A percentile compares a stretch with the other conserved stretches of the same genome.
These are phyloP conservation scores for Anthostomella pinea DNA, from an alignment of 2,329 filamentous ascomycete species.

Conservation along the genomic window DNA sequence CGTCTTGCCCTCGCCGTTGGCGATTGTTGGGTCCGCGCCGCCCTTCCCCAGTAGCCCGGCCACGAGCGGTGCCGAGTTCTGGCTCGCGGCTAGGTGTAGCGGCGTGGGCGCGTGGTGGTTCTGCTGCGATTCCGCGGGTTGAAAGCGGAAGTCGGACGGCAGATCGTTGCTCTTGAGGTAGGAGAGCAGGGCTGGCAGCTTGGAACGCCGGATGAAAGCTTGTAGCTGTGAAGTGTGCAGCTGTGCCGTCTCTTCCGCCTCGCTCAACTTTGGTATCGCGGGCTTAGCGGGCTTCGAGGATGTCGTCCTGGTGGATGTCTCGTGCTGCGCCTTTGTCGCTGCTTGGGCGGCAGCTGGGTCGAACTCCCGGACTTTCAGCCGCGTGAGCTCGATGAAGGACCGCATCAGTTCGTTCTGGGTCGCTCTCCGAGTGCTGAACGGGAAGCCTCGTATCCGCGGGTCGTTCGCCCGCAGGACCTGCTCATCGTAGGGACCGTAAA, in stretches of 20 bases:
- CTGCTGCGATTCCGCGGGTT: slow-evolving; percentile 61
- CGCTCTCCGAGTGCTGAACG: slow-evolving; percentile 86
- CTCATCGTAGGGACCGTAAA: slow-evolving; percentile 89
- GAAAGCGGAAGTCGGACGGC: slow-evolving; percentile 69
- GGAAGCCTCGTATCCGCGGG: slow-evolving; percentile 77
- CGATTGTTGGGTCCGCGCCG: slow-evolving; percentile 67
- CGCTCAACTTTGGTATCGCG: slow-evolving; percentile 63
- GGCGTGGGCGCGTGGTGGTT: slow-evolving; percentile 80
- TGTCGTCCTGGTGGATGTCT: slow-evolving; percentile 33
- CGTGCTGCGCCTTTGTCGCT: slow-evolving; percentile 41
- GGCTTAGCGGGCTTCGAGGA: slow-evolving; percentile 48
- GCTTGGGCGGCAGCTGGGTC: slow-evolving; percentile 56
- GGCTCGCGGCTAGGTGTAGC: slow-evolving; percentile 80
- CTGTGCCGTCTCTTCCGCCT: slow-evolving; percentile 78
- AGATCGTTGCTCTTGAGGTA: slow-evolving; percentile 79
- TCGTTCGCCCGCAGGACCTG: slow-evolving; percentile 81
- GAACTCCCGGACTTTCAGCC: slow-evolving; percentile 80
- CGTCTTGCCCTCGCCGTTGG: slow-evolving; percentile 75
- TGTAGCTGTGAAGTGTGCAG: slow-evolving; percentile 89
- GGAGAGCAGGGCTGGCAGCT: slow-evolving; percentile 79
- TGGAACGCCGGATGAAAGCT: slow-evolving; percentile 82
- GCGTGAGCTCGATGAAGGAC: slow-evolving; percentile 88
- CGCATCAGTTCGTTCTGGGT: slow-evolving; percentile 95
- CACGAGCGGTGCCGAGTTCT: slow-evolving; percentile 77
- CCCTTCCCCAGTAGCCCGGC: slow-evolving; percentile 72